Percentiles rank a stretch among this genome's conserved stretches.
phyloP scores from a whole-genome alignment of 2,329 filamentous ascomycete species.

The Endoconidiophora polonica region DNA sequence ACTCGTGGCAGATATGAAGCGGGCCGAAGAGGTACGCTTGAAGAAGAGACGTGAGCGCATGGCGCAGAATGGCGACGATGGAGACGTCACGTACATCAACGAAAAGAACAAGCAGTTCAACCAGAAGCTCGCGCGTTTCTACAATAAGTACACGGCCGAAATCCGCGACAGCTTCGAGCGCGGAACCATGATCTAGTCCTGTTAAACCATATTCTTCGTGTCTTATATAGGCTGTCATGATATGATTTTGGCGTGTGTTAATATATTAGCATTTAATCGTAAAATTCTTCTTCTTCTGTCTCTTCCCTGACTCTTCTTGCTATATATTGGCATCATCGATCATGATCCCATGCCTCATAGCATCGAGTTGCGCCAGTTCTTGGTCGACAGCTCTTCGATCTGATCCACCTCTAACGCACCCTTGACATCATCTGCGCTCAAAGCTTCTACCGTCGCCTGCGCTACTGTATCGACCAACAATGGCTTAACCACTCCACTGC shows the following conservation, averaged over 20 bases:
- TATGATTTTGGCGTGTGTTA: neutral
- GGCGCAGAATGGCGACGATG: conserved; percentile 63
- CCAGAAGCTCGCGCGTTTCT: conserved; percentile 87
- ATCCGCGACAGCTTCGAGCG: conserved; percentile 96
- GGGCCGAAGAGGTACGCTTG: conserved; percentile 71
- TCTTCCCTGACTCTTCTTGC: neutral
- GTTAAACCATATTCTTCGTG: neutral
- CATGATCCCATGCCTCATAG: conserved; percentile 33
- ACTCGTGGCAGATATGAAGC: conserved; percentile 68
- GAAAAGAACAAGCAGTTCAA: conserved; percentile 99
- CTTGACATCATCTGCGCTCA: conserved; percentile 53
- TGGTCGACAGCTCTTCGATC: conserved; percentile 67
- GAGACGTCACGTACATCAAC: conserved; percentile 96
- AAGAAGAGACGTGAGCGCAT: conserved; percentile 75
- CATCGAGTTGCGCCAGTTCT: conserved; percentile 84
- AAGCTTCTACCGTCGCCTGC: conserved; percentile 74
- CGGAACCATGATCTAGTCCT: conserved; percentile 71
- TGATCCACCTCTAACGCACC: conserved; percentile 63
- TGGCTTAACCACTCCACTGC: conserved; percentile 62
- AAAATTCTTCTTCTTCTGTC: conserved; percentile 10
- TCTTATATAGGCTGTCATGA: neutral
- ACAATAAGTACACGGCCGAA: conserved; percentile 96
- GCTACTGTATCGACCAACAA: conserved; percentile 75
- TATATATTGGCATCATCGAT: neutral
- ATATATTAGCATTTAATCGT: conserved; percentile 2